Evolutionary conservation across 768 basidiomycete genomes (phyloP).

Genomic region (Sarcodon sp.): DNA sequence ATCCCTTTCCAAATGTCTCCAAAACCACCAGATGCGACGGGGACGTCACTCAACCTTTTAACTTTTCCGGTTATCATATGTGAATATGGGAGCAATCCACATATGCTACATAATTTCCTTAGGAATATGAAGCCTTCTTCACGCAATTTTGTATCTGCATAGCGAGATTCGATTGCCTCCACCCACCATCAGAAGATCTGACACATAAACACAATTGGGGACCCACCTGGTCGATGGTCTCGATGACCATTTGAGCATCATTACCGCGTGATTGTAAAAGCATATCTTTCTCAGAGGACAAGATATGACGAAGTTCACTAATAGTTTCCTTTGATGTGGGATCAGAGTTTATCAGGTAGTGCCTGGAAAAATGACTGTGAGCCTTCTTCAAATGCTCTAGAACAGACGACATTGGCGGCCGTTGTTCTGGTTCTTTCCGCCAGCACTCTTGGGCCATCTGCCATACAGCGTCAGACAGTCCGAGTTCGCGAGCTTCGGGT

Average conservation of each 20-base stretch:
- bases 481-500: not conserved
- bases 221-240: not conserved
- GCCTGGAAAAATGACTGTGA: no score
- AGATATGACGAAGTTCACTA: no score
- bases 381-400: no score
- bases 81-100: not conserved
- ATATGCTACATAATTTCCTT: not conserved
- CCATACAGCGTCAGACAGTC: not conserved
- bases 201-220: no score
- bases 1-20: conserved; percentile 5
- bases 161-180: no score
- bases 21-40: conserved; percentile 4
- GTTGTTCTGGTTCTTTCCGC: not conserved
- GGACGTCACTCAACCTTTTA: not conserved
- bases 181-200: no score
- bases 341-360: no score
- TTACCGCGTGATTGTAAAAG: not conserved
- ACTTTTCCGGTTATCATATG: not conserved
- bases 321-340: no score
- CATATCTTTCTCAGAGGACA: no score
- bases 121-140: not conserved
- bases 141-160: no score
- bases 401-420: not conserved
- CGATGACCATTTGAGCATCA: not conserved
- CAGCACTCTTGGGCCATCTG: not conserved